Conservation (phyloP, 768 basidiomycete species). For the Rhodotorula taiwanensis region DNA sequence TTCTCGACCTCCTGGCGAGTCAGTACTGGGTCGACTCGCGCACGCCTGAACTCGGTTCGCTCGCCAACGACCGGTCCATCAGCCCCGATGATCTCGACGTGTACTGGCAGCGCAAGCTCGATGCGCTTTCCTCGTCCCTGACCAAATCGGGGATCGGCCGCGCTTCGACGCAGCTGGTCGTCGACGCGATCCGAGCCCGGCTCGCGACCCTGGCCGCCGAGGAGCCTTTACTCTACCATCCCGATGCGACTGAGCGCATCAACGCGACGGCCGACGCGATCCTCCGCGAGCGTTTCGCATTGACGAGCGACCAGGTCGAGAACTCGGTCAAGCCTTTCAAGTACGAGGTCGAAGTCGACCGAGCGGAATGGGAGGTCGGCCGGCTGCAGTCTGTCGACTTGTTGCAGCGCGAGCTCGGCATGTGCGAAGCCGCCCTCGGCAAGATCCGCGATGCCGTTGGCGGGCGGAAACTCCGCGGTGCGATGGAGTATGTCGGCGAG, state of each 20-base stretch:
- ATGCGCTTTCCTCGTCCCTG: constrained; percentile 81
- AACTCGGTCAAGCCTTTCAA: constrained; percentile 99
- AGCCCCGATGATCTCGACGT: constrained; percentile 44
- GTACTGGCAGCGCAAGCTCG: constrained; percentile 86
- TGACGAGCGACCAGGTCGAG: constrained; percentile 97
- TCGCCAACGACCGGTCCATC: constrained; percentile 64
- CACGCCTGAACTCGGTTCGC: constrained; percentile 61
- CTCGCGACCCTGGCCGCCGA: constrained; percentile 78
- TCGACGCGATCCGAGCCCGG: constrained; percentile 71
- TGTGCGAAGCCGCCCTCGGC: constrained; percentile 79
- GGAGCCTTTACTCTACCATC: constrained; percentile 89
- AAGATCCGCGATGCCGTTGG: constrained; percentile 85
- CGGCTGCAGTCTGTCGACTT: constrained; percentile 65
- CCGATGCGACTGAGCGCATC: constrained; percentile 77
- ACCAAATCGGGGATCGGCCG: constrained; percentile 95
- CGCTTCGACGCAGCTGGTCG: constrained; percentile 86
- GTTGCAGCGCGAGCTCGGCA: constrained; percentile 71
- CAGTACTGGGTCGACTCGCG: constrained; percentile 95
- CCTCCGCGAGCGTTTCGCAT: constrained; percentile 79
- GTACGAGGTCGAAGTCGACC: constrained; percentile 93
- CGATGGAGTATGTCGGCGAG: constrained; percentile 72
- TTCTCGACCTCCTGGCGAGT: constrained; percentile 94
- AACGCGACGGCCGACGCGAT: constrained; percentile 88
- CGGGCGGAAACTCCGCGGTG: constrained; percentile 66
- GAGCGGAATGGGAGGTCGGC: constrained; percentile 84